A percentile compares a stretch with the other conserved stretches of the same genome.
These are phyloP conservation scores for Heliamphora exappendiculata DNA, from an alignment of 148 eudicot genomes.

Conservation along the genomic window DNA sequence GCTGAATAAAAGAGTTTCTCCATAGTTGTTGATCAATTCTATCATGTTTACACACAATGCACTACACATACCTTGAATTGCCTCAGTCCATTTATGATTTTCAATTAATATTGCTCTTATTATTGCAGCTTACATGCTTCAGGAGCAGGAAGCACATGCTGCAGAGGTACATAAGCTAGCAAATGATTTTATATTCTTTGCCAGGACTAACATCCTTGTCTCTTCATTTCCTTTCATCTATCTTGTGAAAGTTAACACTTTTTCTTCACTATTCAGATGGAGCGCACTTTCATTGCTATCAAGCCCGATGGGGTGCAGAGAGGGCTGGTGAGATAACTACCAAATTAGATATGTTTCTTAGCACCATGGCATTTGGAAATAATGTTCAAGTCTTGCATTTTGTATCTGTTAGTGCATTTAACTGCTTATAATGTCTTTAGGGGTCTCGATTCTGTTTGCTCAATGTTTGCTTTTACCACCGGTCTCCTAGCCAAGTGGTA, in stretches of 20 bases:
- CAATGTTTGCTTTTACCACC: not conserved
- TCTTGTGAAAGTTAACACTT: not conserved
- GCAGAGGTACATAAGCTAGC: constrained; percentile 49
- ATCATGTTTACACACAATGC: not conserved
- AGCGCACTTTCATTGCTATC: constrained; percentile 97
- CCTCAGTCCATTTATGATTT: not conserved
- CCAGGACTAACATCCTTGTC: not conserved
- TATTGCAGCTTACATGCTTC: constrained; percentile 75
- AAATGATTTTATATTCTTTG: not conserved
- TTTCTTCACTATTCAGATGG: constrained; percentile 41
- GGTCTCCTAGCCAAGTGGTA: not conserved
- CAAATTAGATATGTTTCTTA: not conserved
- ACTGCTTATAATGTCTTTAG: not conserved
- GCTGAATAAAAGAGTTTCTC: not conserved
- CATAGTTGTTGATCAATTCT: not conserved
- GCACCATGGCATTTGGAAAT: not conserved
- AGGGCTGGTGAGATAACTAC: constrained; percentile 59
- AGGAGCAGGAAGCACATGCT: constrained; percentile 84
- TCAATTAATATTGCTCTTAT: not conserved
- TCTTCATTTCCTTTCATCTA: not conserved
- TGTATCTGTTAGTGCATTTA: not conserved
- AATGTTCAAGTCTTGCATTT: not conserved
- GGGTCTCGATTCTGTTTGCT: not conserved
- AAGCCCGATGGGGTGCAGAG: constrained; percentile 99
- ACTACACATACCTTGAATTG: not conserved